Evolutionary conservation across 805 yeast species (phyloP), one percentile per base, ranked within the genome.

Genomic region (Lachancea meyersii): DNA sequence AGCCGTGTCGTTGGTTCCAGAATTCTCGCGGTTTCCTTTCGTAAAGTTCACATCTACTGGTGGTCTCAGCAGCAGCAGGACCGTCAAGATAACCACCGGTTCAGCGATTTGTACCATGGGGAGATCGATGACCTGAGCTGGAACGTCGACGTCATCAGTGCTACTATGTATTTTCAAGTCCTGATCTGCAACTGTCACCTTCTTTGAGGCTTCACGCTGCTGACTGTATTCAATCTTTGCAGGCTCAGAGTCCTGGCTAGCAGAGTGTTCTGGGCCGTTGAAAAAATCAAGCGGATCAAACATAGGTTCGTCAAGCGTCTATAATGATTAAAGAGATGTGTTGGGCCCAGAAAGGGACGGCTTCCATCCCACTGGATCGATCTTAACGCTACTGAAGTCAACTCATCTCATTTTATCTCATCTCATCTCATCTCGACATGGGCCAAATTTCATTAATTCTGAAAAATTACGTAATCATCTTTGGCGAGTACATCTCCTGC

Each of bases 121-220:
- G 2, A 83, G 60, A 53, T 84, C 91, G 4, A 80, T 64, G 0
- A 73, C 53, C 44, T 79, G 81, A 1, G 80, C 49, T 0, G 73
- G 71, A 1, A 48, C 54, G 20, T 52, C 61, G 17, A 53, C 49
- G 13, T 53, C 56, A 16, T 36, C 40, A 5, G 4, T 14, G 5
- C 9, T 7, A 3, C 17, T 32, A 5, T 21, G n/a, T 10, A 32
- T 16, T 13, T 21, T 13, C 21, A 34, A 14, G 13, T 13, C 17
- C 13, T 8, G 7, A 16, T 32, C 21, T 14, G 22, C 21, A 4
- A 14, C 13, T 8, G 5, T 6, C 26, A 26, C 13, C 28, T 5
- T 10, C 13, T 26, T 26, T 26, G 14, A 14, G 13, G 28, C 13
- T 26, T 26, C 14, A 10, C 13, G 13, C 13, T 4, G 4, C 28